A percentile compares a stretch with the other conserved stretches of the same genome.
These are phyloP conservation scores for Backusella parvicylindrica DNA, from an alignment of 192 early-diverging fungal genomes.

Conservation along the genomic window DNA sequence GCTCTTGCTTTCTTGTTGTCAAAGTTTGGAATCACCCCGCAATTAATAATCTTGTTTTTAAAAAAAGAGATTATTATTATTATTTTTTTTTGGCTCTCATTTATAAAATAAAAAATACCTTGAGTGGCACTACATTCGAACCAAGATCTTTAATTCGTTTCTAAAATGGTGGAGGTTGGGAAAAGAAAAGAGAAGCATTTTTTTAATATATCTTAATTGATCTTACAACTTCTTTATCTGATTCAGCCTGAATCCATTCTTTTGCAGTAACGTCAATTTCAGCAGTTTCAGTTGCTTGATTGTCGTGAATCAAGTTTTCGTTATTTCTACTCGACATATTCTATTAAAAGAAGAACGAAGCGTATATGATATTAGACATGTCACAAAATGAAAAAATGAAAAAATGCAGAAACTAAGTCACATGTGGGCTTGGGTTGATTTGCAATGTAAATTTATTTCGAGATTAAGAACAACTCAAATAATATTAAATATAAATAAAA, in stretches of 20 bases:
- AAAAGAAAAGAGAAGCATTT: background rate
- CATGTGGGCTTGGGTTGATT: background rate
- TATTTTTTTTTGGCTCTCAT: background rate
- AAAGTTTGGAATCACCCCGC: conserved; percentile 42
- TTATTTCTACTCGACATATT: background rate
- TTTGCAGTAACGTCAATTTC: conserved; percentile 35
- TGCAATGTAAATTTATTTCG: background rate
- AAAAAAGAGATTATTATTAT: background rate
- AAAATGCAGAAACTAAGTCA: background rate
- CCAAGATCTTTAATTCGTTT: conserved; percentile 25
- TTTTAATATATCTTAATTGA: background rate
- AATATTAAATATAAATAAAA: background rate
- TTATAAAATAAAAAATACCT: conserved; percentile 4
- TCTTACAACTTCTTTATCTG: conserved; percentile 44
- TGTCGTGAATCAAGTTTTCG: background rate
- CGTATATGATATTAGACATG: background rate
- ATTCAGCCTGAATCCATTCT: conserved; percentile 43
- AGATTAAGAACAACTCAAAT: background rate
- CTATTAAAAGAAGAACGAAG: background rate
- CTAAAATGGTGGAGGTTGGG: background rate
- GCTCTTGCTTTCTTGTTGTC: conserved; percentile 37
- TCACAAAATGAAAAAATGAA: background rate
- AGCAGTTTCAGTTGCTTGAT: background rate
- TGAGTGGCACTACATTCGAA: conserved; percentile 17
- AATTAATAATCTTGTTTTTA: conserved; percentile 35